Percentiles rank a stretch among this genome's conserved stretches.
These are phyloP conservation scores for Arthrinium phaeospermum DNA, from an alignment of 2,329 filamentous ascomycete species.

Conservation along the genomic window DNA sequence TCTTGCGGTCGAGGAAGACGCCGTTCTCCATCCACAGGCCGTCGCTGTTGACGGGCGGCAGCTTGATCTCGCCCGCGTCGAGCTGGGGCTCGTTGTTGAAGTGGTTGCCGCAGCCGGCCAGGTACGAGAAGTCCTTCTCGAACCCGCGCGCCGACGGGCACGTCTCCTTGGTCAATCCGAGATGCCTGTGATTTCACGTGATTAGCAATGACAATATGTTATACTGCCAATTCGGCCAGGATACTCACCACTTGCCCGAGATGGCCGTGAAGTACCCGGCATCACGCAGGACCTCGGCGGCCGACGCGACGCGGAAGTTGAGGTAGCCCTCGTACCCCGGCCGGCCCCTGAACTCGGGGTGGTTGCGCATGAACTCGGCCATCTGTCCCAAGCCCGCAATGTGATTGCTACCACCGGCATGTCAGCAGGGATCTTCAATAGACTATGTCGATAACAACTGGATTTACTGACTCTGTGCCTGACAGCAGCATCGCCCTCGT, in stretches of 20 bases:
- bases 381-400: constrained; percentile 64
- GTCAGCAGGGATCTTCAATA: neutral
- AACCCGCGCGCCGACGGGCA: constrained; percentile 59
- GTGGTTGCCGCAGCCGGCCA: neutral
- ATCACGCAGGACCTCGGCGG: constrained; percentile 64
- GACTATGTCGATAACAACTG: no score
- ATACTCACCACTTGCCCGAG: constrained; percentile 65
- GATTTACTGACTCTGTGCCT: constrained; percentile 50
- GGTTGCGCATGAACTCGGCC: constrained; percentile 48
- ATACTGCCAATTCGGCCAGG: neutral
- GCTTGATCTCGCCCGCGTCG: neutral
- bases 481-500: constrained; percentile 71
- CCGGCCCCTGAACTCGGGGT: constrained; percentile 50
- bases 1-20: constrained; percentile 28
- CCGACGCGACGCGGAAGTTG: constrained; percentile 62
- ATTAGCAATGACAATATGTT: no score
- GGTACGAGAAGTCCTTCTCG: neutral
- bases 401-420: constrained; percentile 46
- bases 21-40: constrained; percentile 31
- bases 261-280: constrained; percentile 65
- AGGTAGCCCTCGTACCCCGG: constrained; percentile 69
- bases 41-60: constrained; percentile 25
- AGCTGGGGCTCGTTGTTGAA: neutral
- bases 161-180: constrained; percentile 44
- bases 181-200: neutral